These are phyloP conservation scores for Hyaloscypha finlandica DNA, from an alignment of 495 filamentous ascomycete species.

Conservation along the genomic window DNA sequence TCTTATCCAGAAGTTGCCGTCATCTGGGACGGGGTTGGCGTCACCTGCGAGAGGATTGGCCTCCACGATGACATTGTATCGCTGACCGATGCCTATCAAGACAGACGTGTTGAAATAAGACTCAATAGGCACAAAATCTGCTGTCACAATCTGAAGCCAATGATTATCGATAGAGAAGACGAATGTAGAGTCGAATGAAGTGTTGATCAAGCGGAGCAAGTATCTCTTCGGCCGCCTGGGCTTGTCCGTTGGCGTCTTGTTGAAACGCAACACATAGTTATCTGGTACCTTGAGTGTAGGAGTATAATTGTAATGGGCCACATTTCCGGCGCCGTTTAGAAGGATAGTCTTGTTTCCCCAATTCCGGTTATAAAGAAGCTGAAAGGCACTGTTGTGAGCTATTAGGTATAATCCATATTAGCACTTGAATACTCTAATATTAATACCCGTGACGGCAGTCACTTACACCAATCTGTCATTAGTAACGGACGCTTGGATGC, in stretches of 20 bases:
- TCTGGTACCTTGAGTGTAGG: too few relatives aligned
- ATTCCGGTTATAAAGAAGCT: background rate
- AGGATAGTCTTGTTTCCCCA: background rate
- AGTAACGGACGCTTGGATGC: slow-evolving; percentile 49
- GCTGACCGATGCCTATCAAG: slow-evolving; percentile 64
- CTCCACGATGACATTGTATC: slow-evolving; percentile 67
- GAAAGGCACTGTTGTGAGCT: background rate
- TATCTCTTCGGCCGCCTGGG: slow-evolving; percentile 19
- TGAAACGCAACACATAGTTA: too few relatives aligned
- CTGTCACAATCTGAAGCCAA: slow-evolving; percentile 46
- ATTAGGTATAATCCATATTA: too few relatives aligned
- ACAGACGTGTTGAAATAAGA: slow-evolving; percentile 48
- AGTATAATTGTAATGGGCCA: too few relatives aligned
- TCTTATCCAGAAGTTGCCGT: background rate
- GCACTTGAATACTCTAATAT: too few relatives aligned
- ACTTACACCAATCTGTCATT: slow-evolving; percentile 39
- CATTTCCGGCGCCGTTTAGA: background rate
- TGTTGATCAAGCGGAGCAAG: slow-evolving; percentile 56
- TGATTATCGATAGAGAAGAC: slow-evolving; percentile 53
- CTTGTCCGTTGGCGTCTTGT: too few relatives aligned
- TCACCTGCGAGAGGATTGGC: slow-evolving; percentile 43
- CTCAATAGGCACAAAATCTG: slow-evolving; percentile 52
- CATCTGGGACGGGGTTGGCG: slow-evolving; percentile 9
- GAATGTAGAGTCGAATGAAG: slow-evolving; percentile 47
- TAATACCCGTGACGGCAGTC: too few relatives aligned